A percentile compares a stretch with the other conserved stretches of the same genome.
These are phyloP conservation scores for Boletellus sp. DNA, from an alignment of 768 basidiomycete genomes.

Conservation along the genomic window DNA sequence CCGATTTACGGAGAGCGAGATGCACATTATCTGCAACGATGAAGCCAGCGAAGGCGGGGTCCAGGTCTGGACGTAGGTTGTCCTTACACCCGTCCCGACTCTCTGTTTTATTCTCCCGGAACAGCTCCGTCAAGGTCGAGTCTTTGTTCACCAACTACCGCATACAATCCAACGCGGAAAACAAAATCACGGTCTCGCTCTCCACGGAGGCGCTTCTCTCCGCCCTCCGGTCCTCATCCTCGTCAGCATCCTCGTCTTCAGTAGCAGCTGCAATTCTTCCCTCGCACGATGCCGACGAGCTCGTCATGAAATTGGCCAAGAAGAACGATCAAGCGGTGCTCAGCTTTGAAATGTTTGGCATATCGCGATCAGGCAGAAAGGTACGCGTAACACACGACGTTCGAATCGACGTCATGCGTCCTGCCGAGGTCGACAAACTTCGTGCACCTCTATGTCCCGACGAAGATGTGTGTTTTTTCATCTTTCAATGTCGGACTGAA, in stretches of 20 bases:
- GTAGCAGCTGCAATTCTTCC: conserved; percentile 28
- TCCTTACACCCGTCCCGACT: conserved; percentile 27
- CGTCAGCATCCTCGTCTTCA: conserved; percentile 42
- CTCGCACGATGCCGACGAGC: conserved; percentile 54
- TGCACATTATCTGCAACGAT: conserved; percentile 81
- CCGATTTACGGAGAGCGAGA: conserved; percentile 67
- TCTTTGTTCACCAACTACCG: conserved; percentile 74
- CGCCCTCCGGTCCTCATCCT: conserved; percentile 63
- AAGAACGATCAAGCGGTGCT: conserved; percentile 77
- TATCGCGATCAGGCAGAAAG: conserved; percentile 58
- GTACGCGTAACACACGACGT: conserved; percentile 78
- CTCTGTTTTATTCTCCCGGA: conserved; percentile 5
- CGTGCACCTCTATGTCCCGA: conserved; percentile 82
- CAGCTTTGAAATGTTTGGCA: conserved; percentile 68
- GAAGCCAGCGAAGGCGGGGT: conserved; percentile 80
- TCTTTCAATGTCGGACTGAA: conserved; percentile 1
- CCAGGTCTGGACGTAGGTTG: conserved; percentile 76
- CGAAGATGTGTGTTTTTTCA: conserved; percentile 61
- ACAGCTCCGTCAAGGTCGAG: conserved; percentile 60
- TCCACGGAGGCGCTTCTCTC: conserved; percentile 70
- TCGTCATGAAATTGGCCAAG: conserved; percentile 83
- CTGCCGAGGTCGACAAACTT: conserved; percentile 65
- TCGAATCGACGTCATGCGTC: conserved; percentile 75
- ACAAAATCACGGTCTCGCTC: conserved; percentile 75
- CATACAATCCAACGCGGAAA: conserved; percentile 81